phyloP scores from a whole-genome alignment of 306 rosid genomes.

The Hylodesmum podocarpum region DNA sequence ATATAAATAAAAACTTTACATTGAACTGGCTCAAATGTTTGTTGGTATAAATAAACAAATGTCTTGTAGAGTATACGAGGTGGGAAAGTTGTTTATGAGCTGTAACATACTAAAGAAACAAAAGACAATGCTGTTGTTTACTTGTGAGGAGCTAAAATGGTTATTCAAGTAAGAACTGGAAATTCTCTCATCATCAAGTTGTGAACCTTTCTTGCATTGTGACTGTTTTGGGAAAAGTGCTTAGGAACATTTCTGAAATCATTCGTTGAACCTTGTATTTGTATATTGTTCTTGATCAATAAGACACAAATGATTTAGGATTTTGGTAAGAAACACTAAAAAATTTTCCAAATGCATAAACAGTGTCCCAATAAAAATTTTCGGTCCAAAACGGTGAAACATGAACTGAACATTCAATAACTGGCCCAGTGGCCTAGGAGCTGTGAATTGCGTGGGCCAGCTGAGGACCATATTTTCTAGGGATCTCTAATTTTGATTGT shows the following conservation, averaged over 20 bases:
- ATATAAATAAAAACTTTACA: too few species aligned
- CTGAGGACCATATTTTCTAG: too few species aligned
- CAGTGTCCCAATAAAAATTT: too few species aligned
- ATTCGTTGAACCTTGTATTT: neutral
- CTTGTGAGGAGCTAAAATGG: neutral
- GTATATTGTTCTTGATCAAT: neutral
- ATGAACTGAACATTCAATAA: too few species aligned
- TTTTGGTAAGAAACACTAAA: too few species aligned
- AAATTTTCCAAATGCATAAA: too few species aligned
- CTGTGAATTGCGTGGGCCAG: too few species aligned
- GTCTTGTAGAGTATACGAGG: neutral
- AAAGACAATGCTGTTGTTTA: neutral
- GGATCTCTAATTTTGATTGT: too few species aligned
- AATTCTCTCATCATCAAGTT: neutral
- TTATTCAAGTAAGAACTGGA: neutral
- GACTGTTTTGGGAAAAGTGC: neutral
- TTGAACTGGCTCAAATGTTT: too few species aligned
- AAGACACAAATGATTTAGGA: neutral
- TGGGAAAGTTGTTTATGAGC: slow-evolving; percentile 34
- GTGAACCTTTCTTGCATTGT: neutral
- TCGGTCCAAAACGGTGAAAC: too few species aligned
- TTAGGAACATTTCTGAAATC: neutral
- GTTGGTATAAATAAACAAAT: neutral
- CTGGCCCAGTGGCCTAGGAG: too few species aligned
- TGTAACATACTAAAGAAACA: slow-evolving; percentile 19